phyloP scores from a whole-genome alignment of 2,329 filamentous ascomycete genomes.

The Penicillium psychrosexuale region DNA sequence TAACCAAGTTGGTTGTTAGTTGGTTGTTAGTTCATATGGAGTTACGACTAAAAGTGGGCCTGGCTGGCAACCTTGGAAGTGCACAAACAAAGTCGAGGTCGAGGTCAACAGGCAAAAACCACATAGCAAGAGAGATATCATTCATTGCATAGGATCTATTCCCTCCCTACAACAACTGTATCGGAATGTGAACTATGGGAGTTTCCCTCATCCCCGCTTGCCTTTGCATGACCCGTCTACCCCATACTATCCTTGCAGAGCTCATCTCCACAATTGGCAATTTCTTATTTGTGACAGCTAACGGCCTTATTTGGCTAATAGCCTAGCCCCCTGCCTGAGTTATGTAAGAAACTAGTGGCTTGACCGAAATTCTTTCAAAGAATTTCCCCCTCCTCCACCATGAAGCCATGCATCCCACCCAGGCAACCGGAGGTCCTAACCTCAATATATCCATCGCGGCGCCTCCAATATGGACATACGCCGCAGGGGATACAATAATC shows the following conservation, averaged over 20 bases:
- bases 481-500: slow-evolving; percentile 16
- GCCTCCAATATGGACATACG: slow-evolving; percentile 15
- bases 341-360: neutral
- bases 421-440: neutral
- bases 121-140: neutral
- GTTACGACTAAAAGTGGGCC: neutral
- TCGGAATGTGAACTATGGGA: neutral
- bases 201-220: neutral
- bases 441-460: slow-evolving; percentile 12
- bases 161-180: neutral
- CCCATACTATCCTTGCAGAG: neutral
- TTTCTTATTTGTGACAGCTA: neutral
- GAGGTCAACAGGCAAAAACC: neutral
- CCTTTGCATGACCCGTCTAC: neutral
- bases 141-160: neutral
- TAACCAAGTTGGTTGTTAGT: too few species aligned
- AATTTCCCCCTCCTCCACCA: neutral
- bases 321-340: neutral
- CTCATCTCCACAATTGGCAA: neutral
- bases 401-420: neutral
- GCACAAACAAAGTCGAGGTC: neutral
- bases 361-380: neutral
- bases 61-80: neutral
- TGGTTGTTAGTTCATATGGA: too few species aligned
- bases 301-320: neutral